Conservation (phyloP, 495 filamentous ascomycete genomes). For the Penicillium ochrochloron region DNA sequence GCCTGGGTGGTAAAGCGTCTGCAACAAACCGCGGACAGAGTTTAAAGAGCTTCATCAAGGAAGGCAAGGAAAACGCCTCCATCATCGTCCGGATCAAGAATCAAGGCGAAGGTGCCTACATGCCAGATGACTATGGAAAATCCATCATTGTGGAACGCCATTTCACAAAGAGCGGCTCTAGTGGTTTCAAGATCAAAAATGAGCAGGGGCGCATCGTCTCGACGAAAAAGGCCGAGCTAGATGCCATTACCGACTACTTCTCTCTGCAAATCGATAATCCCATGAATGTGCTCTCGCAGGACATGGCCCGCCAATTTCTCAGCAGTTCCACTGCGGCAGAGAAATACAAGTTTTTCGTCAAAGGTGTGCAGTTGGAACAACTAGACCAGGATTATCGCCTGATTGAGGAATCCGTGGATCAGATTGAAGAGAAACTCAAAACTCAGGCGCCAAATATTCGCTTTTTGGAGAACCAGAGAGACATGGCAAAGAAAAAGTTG, state of each 20-base stretch:
- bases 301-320: constrained; percentile 91
- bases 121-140: constrained; percentile 80
- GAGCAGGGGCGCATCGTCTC: constrained; percentile 72
- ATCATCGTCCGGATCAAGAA: constrained; percentile 90
- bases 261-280: constrained; percentile 96
- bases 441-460: constrained; percentile 53
- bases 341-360: constrained; percentile 97
- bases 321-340: constrained; percentile 77
- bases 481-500: constrained; percentile 55
- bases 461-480: constrained; percentile 47
- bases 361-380: constrained; percentile 91
- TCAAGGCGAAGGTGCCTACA: constrained; percentile 78
- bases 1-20: constrained; percentile 91
- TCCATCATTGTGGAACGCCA: constrained; percentile 89
- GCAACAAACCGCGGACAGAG: constrained; percentile 94
- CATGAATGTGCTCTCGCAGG: constrained; percentile 96
- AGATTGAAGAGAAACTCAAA: constrained; percentile 63
- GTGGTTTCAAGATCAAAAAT: constrained; percentile 86
- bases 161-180: constrained; percentile 76
- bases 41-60: constrained; percentile 90
- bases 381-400: constrained; percentile 89
- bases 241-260: constrained; percentile 91
- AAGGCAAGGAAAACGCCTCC: constrained; percentile 70
- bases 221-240: constrained; percentile 83
- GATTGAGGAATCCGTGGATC: constrained; percentile 71